Conservation (phyloP, 441 rosid species). For the Corymbia citriodora region DNA sequence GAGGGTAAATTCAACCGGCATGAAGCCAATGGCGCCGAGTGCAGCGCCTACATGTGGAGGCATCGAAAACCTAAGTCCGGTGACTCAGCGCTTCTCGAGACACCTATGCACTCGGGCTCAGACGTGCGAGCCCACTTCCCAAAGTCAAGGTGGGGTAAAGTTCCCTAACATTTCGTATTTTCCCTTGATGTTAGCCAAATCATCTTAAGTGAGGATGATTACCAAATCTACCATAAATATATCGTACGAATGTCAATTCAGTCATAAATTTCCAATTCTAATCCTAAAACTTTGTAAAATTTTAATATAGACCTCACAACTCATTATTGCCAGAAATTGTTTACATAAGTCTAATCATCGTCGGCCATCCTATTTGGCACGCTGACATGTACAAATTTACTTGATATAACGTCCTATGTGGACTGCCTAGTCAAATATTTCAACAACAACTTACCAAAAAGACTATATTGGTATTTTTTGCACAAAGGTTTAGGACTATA, state of each 20-base stretch:
- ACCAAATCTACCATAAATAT: no score
- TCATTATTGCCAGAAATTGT: no score
- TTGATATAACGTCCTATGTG: background rate
- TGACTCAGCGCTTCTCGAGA: background rate
- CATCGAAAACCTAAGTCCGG: background rate
- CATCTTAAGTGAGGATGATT: background rate
- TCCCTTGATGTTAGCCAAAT: background rate
- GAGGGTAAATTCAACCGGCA: background rate
- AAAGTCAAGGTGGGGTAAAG: background rate
- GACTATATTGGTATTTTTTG: fast-evolving
- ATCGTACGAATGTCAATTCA: background rate
- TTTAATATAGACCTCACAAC: no score
- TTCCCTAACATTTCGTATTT: background rate
- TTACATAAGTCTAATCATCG: no score
- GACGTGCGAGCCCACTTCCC: background rate
- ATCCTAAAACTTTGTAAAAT: no score
- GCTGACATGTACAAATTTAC: background rate
- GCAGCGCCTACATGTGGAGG: no score
- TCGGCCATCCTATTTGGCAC: background rate
- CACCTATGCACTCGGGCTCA: background rate
- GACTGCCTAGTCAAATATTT: fast-evolving
- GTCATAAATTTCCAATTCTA: no score
- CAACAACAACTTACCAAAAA: fast-evolving
- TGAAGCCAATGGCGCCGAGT: no score
- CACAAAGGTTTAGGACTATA: background rate